Evolutionary conservation across 2,329 filamentous ascomycete species (phyloP), one percentile per base, ranked within the genome.

Genomic region (Rhinocladiella mackenziei): DNA sequence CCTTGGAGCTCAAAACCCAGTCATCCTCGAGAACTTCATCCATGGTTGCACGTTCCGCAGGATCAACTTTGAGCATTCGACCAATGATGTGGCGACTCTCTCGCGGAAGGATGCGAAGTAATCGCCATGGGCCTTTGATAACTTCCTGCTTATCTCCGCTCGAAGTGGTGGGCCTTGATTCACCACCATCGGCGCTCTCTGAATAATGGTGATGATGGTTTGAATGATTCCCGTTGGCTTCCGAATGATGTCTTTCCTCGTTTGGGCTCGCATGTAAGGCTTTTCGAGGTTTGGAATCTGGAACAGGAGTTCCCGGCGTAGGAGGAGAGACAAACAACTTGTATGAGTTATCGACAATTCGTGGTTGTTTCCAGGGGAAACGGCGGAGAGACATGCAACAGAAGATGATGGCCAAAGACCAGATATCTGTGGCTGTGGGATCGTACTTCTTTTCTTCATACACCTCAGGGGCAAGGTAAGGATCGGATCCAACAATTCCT

Each of bases 381-480:
- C 92, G 76, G 15, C 92, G 79, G 30, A 98, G 73, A 4, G 88
- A 92, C 92, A 98, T 98, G 72, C 92, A 98, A 67, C 92, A 97
- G 68, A 91, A 98, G 43, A 98, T 97, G 57, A 98, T 98, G 13
- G 91, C 92, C 48, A 98, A 74, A 8, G 92, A 98, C 92, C 92
- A 98, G 48, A 98, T 89, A 67, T 98, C 92, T 1, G 91, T 87
- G 5, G 89, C 87, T 51, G 89, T 85, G 1, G 92, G 89, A 60
- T 98, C 89, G 63, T 98, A 98, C 61, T 89, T 89, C 54, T 84
- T 81, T 51, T 89, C 80, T 54, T 96, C 89, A 60, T 97, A 97
- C 1, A 98, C 92, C 66, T 98, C 92, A 0, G 92, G 92, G 0
- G 92, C 92, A 31, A 98, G 77, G 63, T 98, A 98, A 2, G 92